phyloP scores from a whole-genome alignment of 192 early-diverging fungal genomes.

The Coemansia sp. region DNA sequence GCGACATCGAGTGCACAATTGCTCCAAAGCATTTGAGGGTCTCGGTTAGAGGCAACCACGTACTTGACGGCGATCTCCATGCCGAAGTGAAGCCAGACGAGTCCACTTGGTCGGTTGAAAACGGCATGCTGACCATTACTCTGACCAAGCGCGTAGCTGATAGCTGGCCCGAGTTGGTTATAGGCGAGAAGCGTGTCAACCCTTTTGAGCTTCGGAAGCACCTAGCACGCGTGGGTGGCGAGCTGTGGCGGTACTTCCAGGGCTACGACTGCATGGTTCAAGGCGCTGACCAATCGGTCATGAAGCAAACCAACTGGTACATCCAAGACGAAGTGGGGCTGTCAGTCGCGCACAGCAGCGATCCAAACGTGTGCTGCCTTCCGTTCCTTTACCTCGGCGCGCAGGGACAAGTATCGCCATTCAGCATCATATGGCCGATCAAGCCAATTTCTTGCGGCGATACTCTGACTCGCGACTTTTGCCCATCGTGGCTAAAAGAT shows the following conservation, averaged over 20 bases:
- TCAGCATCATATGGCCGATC: slow-evolving; percentile 69
- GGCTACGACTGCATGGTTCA: slow-evolving; percentile 48
- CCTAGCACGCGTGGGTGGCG: slow-evolving; percentile 34
- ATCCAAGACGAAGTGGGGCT: slow-evolving; percentile 68
- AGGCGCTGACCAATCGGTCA: slow-evolving; percentile 24
- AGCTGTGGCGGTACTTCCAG: slow-evolving; percentile 56
- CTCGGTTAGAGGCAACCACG: slow-evolving; percentile 14
- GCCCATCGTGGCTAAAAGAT: slow-evolving; percentile 62
- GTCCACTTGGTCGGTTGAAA: slow-evolving; percentile 45
- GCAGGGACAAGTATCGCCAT: slow-evolving; percentile 60
- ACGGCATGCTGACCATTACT: slow-evolving; percentile 27
- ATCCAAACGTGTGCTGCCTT: slow-evolving; percentile 64
- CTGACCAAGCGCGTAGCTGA: slow-evolving; percentile 38
- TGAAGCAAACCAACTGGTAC: slow-evolving; percentile 50
- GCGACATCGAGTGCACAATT: slow-evolving; percentile 33
- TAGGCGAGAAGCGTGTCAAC: slow-evolving; percentile 37
- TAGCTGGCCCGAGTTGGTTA: slow-evolving; percentile 38
- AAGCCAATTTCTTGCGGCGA: slow-evolving; percentile 59
- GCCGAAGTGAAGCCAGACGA: slow-evolving; percentile 24
- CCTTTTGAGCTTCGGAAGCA: slow-evolving; percentile 41
- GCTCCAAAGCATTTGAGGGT: slow-evolving; percentile 28
- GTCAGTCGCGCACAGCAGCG: slow-evolving; percentile 63
- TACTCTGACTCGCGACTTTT: slow-evolving; percentile 61
- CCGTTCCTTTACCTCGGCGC: slow-evolving; percentile 67
- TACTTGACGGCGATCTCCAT: slow-evolving; percentile 43